Evolutionary conservation across 192 early-diverging fungal genomes (phyloP).

Genomic region (Dimargaris verticillata): DNA sequence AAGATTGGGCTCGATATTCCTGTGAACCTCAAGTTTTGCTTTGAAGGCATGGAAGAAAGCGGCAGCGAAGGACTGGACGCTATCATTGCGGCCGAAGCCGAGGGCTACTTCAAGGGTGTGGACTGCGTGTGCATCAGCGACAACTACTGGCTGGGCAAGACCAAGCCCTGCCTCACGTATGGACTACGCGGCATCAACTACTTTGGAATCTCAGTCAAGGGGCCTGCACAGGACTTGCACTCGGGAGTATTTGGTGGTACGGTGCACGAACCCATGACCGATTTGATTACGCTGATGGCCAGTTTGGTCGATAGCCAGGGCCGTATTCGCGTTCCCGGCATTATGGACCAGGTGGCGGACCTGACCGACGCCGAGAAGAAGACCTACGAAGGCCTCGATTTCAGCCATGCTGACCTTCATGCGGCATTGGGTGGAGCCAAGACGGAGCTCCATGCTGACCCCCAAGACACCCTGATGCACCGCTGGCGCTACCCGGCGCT

Average conservation of each 20-base stretch:
- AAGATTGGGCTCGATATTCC: constrained; percentile 78
- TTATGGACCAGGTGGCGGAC: constrained; percentile 78
- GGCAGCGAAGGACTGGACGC: constrained; percentile 91
- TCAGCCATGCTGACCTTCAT: constrained; percentile 63
- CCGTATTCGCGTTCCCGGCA: constrained; percentile 80
- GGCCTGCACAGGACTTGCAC: constrained; percentile 84
- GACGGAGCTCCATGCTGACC: constrained; percentile 58
- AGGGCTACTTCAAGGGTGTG: constrained; percentile 73
- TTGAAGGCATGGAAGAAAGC: constrained; percentile 86
- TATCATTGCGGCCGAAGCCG: constrained; percentile 70
- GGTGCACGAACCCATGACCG: constrained; percentile 97
- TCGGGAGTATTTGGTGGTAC: constrained; percentile 90
- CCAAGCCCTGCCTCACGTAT: constrained; percentile 94
- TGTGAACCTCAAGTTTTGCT: constrained; percentile 91
- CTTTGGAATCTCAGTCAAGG: constrained; percentile 48
- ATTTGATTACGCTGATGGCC: constrained; percentile 67
- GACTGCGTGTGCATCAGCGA: constrained; percentile 95
- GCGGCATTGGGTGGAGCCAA: constrained; percentile 53
- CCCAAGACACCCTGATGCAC: constrained; percentile 68
- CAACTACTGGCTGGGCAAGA: constrained; percentile 96
- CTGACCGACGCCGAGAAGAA: constrained; percentile 66
- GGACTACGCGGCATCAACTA: constrained; percentile 71
- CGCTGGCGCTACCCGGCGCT: constrained; percentile 92
- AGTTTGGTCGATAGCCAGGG: constrained; percentile 73
- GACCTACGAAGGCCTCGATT: constrained; percentile 72